A percentile compares a stretch with the other conserved stretches of the same genome.
Evolutionary conservation across 306 rosid genomes (phyloP).

Genomic region (Corylus avellana): DNA sequence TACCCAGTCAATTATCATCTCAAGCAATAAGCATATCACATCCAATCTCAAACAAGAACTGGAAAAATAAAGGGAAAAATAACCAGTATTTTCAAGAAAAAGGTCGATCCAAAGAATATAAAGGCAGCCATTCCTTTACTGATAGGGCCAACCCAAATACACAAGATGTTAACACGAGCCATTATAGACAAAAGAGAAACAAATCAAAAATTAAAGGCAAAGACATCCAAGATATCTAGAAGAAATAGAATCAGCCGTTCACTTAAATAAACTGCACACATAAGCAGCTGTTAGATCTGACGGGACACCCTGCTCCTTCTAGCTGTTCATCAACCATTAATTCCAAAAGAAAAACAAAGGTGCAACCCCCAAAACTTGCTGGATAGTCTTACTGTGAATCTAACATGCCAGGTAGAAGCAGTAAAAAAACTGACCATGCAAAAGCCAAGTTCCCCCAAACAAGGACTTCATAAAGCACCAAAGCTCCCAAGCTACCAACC

Average conservation of each 20-base stretch:
- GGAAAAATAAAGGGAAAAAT: not conserved
- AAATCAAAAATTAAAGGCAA: not conserved
- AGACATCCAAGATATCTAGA: not conserved
- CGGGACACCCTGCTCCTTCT: not conserved
- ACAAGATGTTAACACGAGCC: not conserved
- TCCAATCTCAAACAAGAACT: not conserved
- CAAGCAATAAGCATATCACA: slow-evolving; percentile 6
- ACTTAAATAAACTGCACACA: not conserved
- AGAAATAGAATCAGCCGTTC: not conserved
- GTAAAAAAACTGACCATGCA: not conserved
- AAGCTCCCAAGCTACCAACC: not conserved
- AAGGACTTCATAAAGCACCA: not conserved
- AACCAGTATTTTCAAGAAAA: not conserved
- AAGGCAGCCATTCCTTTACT: not conserved
- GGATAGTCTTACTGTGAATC: not conserved
- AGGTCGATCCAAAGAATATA: not conserved
- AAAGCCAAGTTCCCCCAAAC: not conserved
- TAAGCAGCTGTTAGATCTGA: not conserved
- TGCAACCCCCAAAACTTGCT: too few relatives aligned
- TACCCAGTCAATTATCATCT: not conserved
- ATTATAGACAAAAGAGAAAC: not conserved
- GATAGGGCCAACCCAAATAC: not conserved
- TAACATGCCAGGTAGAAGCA: not conserved
- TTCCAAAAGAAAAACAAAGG: not conserved
- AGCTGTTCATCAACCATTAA: not conserved